Evolutionary conservation across 495 filamentous ascomycete genomes (phyloP).

Genomic region (Penicillium nucicola): DNA sequence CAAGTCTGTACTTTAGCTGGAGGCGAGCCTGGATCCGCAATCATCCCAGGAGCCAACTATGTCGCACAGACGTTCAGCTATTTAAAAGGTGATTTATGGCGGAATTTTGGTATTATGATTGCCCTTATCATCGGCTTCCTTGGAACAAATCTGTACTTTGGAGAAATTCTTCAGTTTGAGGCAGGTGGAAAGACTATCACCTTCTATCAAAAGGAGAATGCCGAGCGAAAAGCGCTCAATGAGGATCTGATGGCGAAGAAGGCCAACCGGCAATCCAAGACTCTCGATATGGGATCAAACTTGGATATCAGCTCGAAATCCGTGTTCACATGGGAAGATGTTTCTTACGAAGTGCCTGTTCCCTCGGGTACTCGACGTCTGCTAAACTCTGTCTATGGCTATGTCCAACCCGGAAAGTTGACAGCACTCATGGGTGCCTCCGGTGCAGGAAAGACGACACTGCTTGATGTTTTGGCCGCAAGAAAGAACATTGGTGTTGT

Average conservation of each 20-base stretch:
- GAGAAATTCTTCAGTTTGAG: slow-evolving; percentile 72
- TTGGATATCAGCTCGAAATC: slow-evolving; percentile 65
- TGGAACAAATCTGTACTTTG: slow-evolving; percentile 63
- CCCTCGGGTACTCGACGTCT: slow-evolving; percentile 64
- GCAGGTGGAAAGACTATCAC: slow-evolving; percentile 76
- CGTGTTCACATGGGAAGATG: slow-evolving; percentile 48
- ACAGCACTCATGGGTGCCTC: slow-evolving; percentile 84
- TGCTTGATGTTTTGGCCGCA: slow-evolving; percentile 73
- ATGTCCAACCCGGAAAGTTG: slow-evolving; percentile 73
- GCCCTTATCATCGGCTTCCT: slow-evolving; percentile 68
- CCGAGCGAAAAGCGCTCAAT: slow-evolving; percentile 68
- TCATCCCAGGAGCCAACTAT: slow-evolving; percentile 60
- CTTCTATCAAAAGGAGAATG: slow-evolving; percentile 68
- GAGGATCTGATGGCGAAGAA: slow-evolving; percentile 56
- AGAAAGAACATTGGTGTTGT: slow-evolving; percentile 80
- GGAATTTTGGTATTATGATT: slow-evolving; percentile 73
- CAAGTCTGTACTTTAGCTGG: slow-evolving; percentile 75
- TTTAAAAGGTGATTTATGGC: slow-evolving; percentile 58
- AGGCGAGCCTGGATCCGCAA: slow-evolving; percentile 55
- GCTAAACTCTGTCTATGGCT: slow-evolving; percentile 71
- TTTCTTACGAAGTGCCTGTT: slow-evolving; percentile 66
- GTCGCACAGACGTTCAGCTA: slow-evolving; percentile 63
- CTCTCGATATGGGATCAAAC: slow-evolving; percentile 46
- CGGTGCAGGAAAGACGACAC: slow-evolving; percentile 83
- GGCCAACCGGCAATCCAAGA: slow-evolving; percentile 49